Evolutionary conservation across 192 early-diverging fungal genomes (phyloP), one percentile per base, ranked within the genome.

Genomic region (Entomortierella parvispora): DNA sequence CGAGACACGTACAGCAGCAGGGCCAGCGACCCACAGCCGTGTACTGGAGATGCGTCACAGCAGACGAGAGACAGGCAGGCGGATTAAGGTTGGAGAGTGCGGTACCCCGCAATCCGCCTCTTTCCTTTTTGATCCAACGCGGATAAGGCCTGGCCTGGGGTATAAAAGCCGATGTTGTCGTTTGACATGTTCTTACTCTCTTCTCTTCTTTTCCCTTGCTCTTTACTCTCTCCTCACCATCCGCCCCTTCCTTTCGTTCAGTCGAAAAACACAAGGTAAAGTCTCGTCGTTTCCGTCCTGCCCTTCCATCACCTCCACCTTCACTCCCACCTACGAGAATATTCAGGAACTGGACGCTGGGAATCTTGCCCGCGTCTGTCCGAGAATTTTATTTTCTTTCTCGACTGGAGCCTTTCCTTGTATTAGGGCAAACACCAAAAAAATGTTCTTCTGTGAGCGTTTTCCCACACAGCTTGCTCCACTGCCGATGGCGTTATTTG

Each of bases 31-130:
- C 9, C 6, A 49, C 4, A 49, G 47, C 6, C 6, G 6, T 20
- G 47, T 49, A 23, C 18, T 4, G 4, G 47, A 49, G 47, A 49
- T 49, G 47, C n/a, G 18, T 40, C 37, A 40, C 37, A 40, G 37
- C 37, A 40, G 12, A 5, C 37, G 7, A 40, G 12, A 40, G n/a
- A n/a, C n/a, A n/a, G n/a, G n/a, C n/a, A n/a, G n/a, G n/a, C n/a
- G n/a, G n/a, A n/a, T n/a, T n/a, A n/a, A n/a, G n/a, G n/a, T n/a
- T n/a, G n/a, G n/a, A n/a, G n/a, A n/a, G n/a, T 34, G 11, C 2
- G 14, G 11, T 25, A 58, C 70, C 70, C 70, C 70, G 70, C 70
- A 72, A 53, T 72, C 59, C 58, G 37, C 32, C 22, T 22, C 44
- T 60, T 49, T 58, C 40, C 48, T 34, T 44, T 65, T 65, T 23